These are phyloP conservation scores for Lactifluus piperatus DNA, from an alignment of 768 basidiomycete species.

Conservation along the genomic window DNA sequence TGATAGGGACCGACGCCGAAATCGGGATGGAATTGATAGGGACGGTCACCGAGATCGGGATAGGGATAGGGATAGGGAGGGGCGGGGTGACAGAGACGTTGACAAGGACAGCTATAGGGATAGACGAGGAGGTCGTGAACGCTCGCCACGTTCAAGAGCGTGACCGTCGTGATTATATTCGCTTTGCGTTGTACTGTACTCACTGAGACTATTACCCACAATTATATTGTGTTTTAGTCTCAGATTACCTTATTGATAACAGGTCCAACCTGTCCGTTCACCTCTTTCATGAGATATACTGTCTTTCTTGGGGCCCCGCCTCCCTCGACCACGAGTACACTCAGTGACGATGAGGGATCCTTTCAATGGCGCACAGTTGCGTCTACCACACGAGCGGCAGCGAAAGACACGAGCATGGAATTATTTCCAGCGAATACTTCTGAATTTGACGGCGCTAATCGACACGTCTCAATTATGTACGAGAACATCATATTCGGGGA, in stretches of 20 bases:
- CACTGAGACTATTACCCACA: neutral
- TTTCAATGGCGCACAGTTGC: slow-evolving; percentile 43
- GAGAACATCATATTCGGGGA: slow-evolving; percentile 63
- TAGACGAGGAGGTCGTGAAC: slow-evolving; percentile 7
- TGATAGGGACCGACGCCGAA: slow-evolving; percentile 1
- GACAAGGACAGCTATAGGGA: neutral
- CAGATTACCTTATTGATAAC: too few species aligned
- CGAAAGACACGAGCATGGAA: slow-evolving; percentile 19
- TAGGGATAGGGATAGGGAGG: slow-evolving; percentile 1
- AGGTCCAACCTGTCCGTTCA: neutral
- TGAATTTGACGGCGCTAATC: slow-evolving; percentile 57
- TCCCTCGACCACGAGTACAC: slow-evolving; percentile 28
- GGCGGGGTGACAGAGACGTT: neutral
- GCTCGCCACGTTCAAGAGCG: slow-evolving; percentile 8
- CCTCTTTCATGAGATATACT: slow-evolving; percentile 27
- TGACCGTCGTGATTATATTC: neutral
- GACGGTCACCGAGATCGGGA: slow-evolving; percentile 1
- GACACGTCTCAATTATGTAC: slow-evolving; percentile 62
- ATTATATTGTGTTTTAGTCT: too few species aligned
- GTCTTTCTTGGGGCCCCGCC: slow-evolving; percentile 46
- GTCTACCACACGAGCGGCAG: slow-evolving; percentile 19
- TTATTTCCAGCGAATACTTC: slow-evolving; percentile 27
- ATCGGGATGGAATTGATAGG: too few species aligned
- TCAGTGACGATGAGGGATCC: slow-evolving; percentile 25
- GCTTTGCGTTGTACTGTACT: neutral